Evolutionary conservation across 2,329 filamentous ascomycete genomes (phyloP).

Genomic region (Triangularia verruculosa): DNA sequence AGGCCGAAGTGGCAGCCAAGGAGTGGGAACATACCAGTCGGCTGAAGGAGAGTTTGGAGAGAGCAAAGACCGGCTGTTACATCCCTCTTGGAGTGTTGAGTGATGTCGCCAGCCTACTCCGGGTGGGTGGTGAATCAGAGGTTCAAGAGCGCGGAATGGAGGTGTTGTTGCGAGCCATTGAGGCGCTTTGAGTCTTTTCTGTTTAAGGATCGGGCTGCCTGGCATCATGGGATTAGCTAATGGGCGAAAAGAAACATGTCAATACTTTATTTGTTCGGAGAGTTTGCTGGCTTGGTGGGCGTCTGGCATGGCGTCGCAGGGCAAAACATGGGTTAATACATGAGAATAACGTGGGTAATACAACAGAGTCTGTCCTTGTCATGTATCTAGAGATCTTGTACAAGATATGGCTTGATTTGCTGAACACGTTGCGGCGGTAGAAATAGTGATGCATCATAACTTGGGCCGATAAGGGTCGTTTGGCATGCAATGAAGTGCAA

Average conservation of each 20-base stretch:
- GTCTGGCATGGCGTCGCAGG: neutral
- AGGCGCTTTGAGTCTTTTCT: slow-evolving; percentile 44
- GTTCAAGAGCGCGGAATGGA: slow-evolving; percentile 53
- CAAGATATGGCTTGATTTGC: neutral
- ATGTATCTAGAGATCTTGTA: neutral
- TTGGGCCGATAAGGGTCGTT: no score
- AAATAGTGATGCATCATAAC: no score
- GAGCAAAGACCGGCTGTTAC: slow-evolving; percentile 73
- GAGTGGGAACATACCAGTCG: slow-evolving; percentile 95
- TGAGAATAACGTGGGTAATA: neutral
- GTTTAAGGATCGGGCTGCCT: no score
- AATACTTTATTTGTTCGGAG: neutral
- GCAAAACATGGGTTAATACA: neutral
- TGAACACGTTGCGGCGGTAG: neutral
- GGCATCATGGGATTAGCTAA: neutral
- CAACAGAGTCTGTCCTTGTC: neutral
- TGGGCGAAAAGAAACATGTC: neutral
- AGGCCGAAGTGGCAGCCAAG: slow-evolving; percentile 81
- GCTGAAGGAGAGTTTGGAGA: slow-evolving; percentile 83
- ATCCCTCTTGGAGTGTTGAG: slow-evolving; percentile 84
- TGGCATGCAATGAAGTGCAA: no score
- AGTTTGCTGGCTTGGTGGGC: neutral
- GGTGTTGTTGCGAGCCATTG: slow-evolving; percentile 60
- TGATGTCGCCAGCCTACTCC: slow-evolving; percentile 76
- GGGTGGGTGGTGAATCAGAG: slow-evolving; percentile 48